phyloP scores from a whole-genome alignment of 495 filamentous ascomycete genomes.

The Penicillium subrubescens region DNA sequence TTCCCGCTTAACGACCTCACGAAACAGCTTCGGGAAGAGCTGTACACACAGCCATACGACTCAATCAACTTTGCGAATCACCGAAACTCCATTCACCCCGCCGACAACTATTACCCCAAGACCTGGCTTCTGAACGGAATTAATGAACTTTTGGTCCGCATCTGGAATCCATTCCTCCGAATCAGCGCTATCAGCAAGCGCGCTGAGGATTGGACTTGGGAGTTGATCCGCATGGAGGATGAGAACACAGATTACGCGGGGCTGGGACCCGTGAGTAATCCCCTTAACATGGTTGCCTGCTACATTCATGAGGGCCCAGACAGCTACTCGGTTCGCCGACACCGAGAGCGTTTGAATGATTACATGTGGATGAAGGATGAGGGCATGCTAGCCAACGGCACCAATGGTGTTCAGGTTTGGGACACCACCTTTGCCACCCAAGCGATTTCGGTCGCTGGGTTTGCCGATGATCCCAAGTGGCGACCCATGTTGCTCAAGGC shows the following conservation, averaged over 20 bases:
- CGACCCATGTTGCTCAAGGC: slow-evolving; percentile 82
- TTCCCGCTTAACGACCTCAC: slow-evolving; percentile 72
- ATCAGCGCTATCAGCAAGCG: slow-evolving; percentile 54
- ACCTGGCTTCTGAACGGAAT: slow-evolving; percentile 73
- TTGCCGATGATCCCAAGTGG: slow-evolving; percentile 77
- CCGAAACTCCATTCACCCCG: slow-evolving; percentile 77
- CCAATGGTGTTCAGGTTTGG: slow-evolving; percentile 96
- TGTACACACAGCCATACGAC: slow-evolving; percentile 80
- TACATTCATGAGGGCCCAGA: slow-evolving; percentile 83
- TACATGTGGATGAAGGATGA: slow-evolving; percentile 91
- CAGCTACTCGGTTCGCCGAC: slow-evolving; percentile 71
- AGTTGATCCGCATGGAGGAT: slow-evolving; percentile 86
- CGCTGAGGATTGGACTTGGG: slow-evolving; percentile 75
- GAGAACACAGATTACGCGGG: slow-evolving; percentile 86
- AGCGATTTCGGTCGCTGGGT: slow-evolving; percentile 73
- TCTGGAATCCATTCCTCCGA: slow-evolving; percentile 77
- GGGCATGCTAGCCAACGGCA: slow-evolving; percentile 93
- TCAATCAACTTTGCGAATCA: slow-evolving; percentile 74
- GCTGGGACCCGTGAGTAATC: slow-evolving; percentile 84
- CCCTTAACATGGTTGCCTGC: slow-evolving; percentile 83
- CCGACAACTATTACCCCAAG: slow-evolving; percentile 94
- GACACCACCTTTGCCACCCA: slow-evolving; percentile 91
- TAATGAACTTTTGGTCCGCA: slow-evolving; percentile 74
- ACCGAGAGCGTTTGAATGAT: slow-evolving; percentile 79
- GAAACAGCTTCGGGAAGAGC: slow-evolving; percentile 72